These are phyloP conservation scores for Primulina eburnea DNA, from an alignment of 257 asterid species.

Conservation along the genomic window DNA sequence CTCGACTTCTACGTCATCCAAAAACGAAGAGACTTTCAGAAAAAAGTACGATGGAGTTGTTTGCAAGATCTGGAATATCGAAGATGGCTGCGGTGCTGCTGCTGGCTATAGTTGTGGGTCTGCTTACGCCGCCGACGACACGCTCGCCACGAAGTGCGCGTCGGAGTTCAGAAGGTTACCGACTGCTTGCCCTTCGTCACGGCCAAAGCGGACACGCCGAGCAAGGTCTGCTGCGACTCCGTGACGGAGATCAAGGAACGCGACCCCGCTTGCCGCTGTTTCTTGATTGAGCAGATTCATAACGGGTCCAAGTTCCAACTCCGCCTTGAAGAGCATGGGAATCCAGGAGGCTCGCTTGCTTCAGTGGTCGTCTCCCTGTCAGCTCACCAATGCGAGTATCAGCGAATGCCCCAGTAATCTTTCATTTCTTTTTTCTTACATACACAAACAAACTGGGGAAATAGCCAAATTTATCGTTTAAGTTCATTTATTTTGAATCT, in stretches of 20 bases:
- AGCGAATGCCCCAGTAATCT: conserved; percentile 74
- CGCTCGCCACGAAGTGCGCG: conserved; percentile 34
- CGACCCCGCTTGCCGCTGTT: conserved; percentile 74
- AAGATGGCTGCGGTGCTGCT: not conserved
- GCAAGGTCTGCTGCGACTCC: conserved; percentile 66
- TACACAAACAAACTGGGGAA: too few species aligned
- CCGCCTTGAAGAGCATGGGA: conserved; percentile 66
- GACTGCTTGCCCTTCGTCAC: conserved; percentile 65
- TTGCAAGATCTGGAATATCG: too few species aligned
- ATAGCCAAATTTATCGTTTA: too few species aligned
- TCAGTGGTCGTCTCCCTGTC: conserved; percentile 76
- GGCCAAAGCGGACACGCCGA: conserved; percentile 56
- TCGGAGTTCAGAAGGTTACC: conserved; percentile 50
- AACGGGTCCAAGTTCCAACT: conserved; percentile 51
- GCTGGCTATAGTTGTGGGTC: not conserved
- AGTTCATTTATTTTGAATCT: too few species aligned
- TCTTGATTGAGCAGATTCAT: conserved; percentile 70
- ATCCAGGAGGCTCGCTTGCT: conserved; percentile 67
- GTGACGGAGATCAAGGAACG: conserved; percentile 45
- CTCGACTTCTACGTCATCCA: too few species aligned
- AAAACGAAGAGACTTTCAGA: too few species aligned
- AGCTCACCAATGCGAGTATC: conserved; percentile 51
- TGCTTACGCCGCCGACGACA: not conserved
- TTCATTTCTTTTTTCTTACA: too few species aligned
- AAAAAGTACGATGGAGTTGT: too few species aligned